A percentile compares a stretch with the other conserved stretches of the same genome.
phyloP scores from a whole-genome alignment of 805 yeast species.

The Yamadazyma endophytica region DNA sequence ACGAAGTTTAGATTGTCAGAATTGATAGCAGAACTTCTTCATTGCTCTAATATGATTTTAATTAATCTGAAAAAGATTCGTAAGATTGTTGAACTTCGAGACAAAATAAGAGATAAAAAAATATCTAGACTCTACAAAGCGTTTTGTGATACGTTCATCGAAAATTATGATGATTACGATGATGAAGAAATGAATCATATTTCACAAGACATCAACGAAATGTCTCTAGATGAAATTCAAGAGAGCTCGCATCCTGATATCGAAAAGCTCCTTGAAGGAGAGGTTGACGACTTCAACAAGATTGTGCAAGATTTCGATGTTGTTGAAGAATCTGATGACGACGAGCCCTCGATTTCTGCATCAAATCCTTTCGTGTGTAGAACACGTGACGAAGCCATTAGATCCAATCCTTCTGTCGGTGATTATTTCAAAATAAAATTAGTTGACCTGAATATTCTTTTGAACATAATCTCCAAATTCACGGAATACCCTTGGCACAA shows the following conservation, averaged over 20 bases:
- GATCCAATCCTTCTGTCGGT: constrained; percentile 72
- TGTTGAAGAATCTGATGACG: constrained; percentile 40
- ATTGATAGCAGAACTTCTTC: constrained; percentile 87
- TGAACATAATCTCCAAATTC: constrained; percentile 68
- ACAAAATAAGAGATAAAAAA: constrained; percentile 49
- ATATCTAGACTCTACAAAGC: constrained; percentile 43
- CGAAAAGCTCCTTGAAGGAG: constrained; percentile 10
- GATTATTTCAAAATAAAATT: constrained; percentile 81
- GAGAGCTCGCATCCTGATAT: constrained; percentile 9
- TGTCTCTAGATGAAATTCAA: constrained; percentile 29
- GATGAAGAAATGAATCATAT: constrained; percentile 19
- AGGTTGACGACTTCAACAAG: constrained; percentile 16
- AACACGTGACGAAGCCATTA: constrained; percentile 26
- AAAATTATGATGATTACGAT: not conserved
- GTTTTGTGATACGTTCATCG: constrained; percentile 21
- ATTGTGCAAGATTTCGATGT: constrained; percentile 21
- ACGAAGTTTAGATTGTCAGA: constrained; percentile 90
- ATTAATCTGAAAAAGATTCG: constrained; percentile 76
- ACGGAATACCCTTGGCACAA: constrained; percentile 94
- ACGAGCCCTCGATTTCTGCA: constrained; percentile 40
- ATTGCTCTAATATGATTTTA: constrained; percentile 95
- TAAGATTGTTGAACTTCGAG: constrained; percentile 63
- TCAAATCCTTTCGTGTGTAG: constrained; percentile 41
- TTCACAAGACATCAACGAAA: constrained; percentile 33
- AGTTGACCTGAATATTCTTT: constrained; percentile 66